Base-by-base conservation (phyloP, 345 rosid species). In the Eucalyptus albens region DNA sequence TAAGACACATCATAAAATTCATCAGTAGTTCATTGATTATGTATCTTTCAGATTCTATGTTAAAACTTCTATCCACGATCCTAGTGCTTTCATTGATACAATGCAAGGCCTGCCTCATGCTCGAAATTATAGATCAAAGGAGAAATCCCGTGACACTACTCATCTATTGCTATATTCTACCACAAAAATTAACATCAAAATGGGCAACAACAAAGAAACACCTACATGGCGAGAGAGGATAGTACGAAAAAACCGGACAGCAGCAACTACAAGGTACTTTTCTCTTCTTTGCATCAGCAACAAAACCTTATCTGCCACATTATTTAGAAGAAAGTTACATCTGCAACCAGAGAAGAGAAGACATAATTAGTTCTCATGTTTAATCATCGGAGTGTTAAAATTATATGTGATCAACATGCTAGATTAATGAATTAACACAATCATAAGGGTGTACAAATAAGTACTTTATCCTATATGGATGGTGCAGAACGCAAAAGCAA, bases 401-500 rank as follows among this genome's bases (percentile, higher is more conserved):
- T 72, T 21, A 19, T 77, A 37, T 40, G 83, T 77, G 83, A 77
- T 24, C 24, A 77, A 37, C 85, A 77, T 77, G 7, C 47, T 77
- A 87, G n/a, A 55, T 51, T 33, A 6, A 51, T 22, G n/a, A 88
- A 81, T 37, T 17, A 31, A 24, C 40, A 88, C 55, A 88, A 50
- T 42, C 47, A 44, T 50, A 86, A 51, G 59, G 55, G 90, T 8
- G 90, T 87, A 90, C 77, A 65, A 86, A 91, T 42, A 22, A 86
- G 94, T 96, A 98, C 99, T 96, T 98, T 91, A 96, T 97, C 93
- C 99, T 94, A 88, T 95, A 94, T 88, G 99, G 97, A 93, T 97
- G 99, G 95, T 98, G 99, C 90, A 95, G 72, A 87, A 96, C 97
- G 88, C 99, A 97, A 91, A 97, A 98, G 94, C 99, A 98, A 47